These are phyloP conservation scores for Pestalotiopsis sp. DNA, from an alignment of 2,329 filamentous ascomycete genomes.

Conservation along the genomic window DNA sequence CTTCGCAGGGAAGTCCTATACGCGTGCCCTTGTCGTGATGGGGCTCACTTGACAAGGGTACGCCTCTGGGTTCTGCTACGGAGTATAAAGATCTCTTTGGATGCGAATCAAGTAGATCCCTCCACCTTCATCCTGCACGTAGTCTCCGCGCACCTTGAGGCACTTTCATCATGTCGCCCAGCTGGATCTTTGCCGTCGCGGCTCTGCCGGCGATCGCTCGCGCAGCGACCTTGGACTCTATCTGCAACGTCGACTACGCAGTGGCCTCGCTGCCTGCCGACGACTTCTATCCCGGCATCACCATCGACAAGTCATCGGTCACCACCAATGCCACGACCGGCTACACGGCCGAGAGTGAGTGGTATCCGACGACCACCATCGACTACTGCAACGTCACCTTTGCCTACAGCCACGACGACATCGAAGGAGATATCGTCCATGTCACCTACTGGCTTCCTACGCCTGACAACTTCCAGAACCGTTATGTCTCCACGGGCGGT, in stretches of 20 bases:
- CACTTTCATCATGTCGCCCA: not conserved
- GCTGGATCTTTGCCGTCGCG: not conserved
- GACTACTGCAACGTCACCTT: conserved; percentile 50
- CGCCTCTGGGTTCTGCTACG: too few relatives aligned
- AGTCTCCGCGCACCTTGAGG: not conserved
- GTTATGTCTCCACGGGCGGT: conserved; percentile 48
- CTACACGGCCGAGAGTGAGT: conserved; percentile 28
- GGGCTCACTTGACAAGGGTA: too few relatives aligned
- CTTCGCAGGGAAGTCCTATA: too few relatives aligned
- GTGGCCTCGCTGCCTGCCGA: conserved; percentile 20
- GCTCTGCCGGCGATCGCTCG: not conserved
- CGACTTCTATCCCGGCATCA: conserved; percentile 28
- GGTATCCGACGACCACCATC: conserved; percentile 23
- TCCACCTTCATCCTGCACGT: not conserved
- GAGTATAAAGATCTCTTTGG: too few relatives aligned
- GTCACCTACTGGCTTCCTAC: conserved; percentile 45
- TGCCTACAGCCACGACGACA: conserved; percentile 45
- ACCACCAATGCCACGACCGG: conserved; percentile 34
- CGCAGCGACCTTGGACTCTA: conserved; percentile 16
- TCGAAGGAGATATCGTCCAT: conserved; percentile 33
- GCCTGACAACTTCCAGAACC: conserved; percentile 44
- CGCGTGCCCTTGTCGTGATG: too few relatives aligned
- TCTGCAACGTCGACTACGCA: conserved; percentile 23
- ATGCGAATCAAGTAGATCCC: not conserved
- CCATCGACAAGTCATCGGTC: conserved; percentile 29